A percentile compares a stretch with the other conserved stretches of the same genome.
phyloP scores from a whole-genome alignment of 2,329 filamentous ascomycete genomes.

The Aurifilum marmelostoma region DNA sequence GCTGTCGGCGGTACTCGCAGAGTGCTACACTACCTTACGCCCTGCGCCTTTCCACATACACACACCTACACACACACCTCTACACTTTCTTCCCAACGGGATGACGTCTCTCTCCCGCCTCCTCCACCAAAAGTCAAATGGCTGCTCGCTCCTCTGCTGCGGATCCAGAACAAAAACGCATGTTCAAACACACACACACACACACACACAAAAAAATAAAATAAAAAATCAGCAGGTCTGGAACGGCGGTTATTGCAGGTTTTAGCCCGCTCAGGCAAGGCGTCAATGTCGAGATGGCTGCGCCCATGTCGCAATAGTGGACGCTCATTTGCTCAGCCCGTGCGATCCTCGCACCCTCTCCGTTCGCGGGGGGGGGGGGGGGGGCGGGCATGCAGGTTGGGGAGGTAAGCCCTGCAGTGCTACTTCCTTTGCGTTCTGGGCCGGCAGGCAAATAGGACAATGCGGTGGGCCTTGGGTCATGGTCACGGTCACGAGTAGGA shows the following conservation, averaged over 20 bases:
- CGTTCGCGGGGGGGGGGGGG: too few relatives aligned
- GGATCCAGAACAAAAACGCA: background rate
- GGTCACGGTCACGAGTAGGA: background rate
- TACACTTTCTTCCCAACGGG: too few relatives aligned
- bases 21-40: background rate
- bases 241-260: background rate
- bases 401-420: too few relatives aligned
- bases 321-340: slow-evolving; percentile 9
- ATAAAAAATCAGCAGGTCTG: slow-evolving; percentile 2
- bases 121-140: too few relatives aligned
- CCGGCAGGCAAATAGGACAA: background rate
- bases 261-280: slow-evolving; percentile 18
- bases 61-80: too few relatives aligned
- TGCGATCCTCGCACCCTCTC: too few relatives aligned
- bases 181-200: too few relatives aligned
- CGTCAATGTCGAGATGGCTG: slow-evolving; percentile 26
- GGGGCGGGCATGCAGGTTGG: too few relatives aligned
- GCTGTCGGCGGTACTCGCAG: background rate
- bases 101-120: background rate
- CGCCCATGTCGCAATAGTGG: slow-evolving; percentile 11
- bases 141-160: slow-evolving; percentile 9
- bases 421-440: too few relatives aligned
- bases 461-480: background rate
- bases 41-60: background rate
- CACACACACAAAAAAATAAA: too few relatives aligned